These are phyloP conservation scores for Geum urbanum DNA, from an alignment of 306 rosid genomes.

Conservation along the genomic window DNA sequence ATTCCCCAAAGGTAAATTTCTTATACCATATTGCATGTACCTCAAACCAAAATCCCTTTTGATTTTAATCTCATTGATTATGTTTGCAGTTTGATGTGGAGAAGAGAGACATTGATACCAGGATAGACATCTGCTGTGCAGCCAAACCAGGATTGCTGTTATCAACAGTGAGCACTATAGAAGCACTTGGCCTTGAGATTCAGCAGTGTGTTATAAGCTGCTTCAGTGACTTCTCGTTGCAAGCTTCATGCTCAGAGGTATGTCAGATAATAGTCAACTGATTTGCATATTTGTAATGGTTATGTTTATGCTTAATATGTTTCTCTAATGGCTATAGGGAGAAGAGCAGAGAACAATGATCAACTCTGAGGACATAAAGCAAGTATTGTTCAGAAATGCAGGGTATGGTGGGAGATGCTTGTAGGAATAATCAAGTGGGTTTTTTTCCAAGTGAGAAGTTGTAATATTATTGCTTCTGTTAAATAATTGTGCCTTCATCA, in stretches of 20 bases:
- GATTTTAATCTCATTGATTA: background rate
- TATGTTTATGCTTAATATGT: slow-evolving; percentile 12
- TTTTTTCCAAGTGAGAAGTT: slow-evolving; percentile 39
- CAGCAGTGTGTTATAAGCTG: slow-evolving; percentile 93
- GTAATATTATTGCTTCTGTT: slow-evolving; percentile 22
- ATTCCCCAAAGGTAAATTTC: slow-evolving; percentile 76
- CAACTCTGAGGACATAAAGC: slow-evolving; percentile 73
- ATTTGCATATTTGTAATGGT: background rate
- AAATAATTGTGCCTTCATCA: slow-evolving; percentile 43
- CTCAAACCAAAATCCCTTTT: slow-evolving; percentile 1
- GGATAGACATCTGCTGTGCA: slow-evolving; percentile 80
- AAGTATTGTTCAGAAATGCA: slow-evolving; percentile 91
- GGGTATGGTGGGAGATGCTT: slow-evolving; percentile 93
- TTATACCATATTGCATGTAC: background rate
- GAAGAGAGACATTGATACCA: slow-evolving; percentile 61
- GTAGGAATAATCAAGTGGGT: slow-evolving; percentile 40
- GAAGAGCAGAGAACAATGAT: slow-evolving; percentile 48
- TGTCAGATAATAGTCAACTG: slow-evolving; percentile 7
- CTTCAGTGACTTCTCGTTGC: slow-evolving; percentile 89
- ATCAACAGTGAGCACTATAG: slow-evolving; percentile 78
- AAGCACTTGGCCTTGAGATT: slow-evolving; percentile 91
- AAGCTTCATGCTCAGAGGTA: slow-evolving; percentile 96
- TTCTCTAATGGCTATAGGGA: slow-evolving; percentile 38
- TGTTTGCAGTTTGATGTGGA: slow-evolving; percentile 80
- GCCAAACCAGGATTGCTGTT: slow-evolving; percentile 73